Base-by-base conservation (phyloP, 2,329 filamentous ascomycete genomes). In the Lachnellula suecica region DNA sequence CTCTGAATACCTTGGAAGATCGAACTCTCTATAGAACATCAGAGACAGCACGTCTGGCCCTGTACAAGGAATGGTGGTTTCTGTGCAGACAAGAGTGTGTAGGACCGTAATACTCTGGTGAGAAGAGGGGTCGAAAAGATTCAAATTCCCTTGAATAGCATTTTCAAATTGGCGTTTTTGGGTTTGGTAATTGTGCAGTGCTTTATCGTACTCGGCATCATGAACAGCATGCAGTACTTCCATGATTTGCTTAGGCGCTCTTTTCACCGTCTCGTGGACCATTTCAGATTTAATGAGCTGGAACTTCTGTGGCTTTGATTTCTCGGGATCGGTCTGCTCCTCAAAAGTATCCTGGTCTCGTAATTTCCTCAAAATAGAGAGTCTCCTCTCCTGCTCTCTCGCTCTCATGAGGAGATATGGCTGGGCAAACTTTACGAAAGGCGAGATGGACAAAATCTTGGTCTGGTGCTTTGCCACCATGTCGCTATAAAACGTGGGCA, bases 101-200 rank as follows among this genome's bases (percentile, higher is more conserved):
- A 99, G 75, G 2, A 97, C 89, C 10, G 95, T 91, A 54, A 99
- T 97, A 65, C 94, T 96, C 65, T 99, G 94, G 66, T 99, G 95
- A 0, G 91, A 89, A 66, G 91, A 94, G 0, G 95, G 94, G 66
- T 99, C 91, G 62, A 97, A 99, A 1, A 97, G 79, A 64, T 95
- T 88, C 27, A 88, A 76, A 60, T 94, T 95, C 13, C 90, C 91
- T 46, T 93, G 85, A 20, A 97, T 87, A 64, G 96, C 96, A 24
- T 90, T 89, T 67, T 99, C 94, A 94, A 94, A 99, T 62, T 97
- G 92, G 25, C 90, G 84, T 51, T 91, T 96, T 67, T 97, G 93
- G 0, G 91, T 97, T 68, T 91, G 84, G 67, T 97, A 99, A 62
- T 92, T 91, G 71, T 97, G 90, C 29, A 95, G 74, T 1, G 93